Conservation (phyloP, 495 filamentous ascomycete species). For the Cairneyella variabilis region DNA sequence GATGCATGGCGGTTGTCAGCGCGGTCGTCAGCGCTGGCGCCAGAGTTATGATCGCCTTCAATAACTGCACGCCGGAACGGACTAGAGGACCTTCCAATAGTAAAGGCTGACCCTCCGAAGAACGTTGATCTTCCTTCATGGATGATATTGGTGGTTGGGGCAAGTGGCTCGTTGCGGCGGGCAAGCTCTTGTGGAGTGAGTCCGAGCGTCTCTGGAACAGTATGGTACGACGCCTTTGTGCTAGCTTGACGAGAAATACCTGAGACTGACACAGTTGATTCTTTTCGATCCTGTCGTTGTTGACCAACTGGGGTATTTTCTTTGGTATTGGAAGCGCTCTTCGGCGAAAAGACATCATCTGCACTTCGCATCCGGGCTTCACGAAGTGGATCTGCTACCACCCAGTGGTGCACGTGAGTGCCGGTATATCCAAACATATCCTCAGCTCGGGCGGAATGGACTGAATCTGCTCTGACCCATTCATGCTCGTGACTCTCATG, state of each 20-base stretch:
- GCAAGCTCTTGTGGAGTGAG: slow-evolving; percentile 29
- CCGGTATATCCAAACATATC: slow-evolving; percentile 21
- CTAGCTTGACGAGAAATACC: slow-evolving; percentile 13
- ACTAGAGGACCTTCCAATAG: slow-evolving; percentile 39
- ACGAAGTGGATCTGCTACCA: slow-evolving; percentile 20
- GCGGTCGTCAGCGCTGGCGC: too few relatives aligned
- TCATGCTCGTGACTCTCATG: slow-evolving; percentile 20
- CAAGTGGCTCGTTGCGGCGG: slow-evolving; percentile 21
- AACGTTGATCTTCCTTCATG: slow-evolving; percentile 29
- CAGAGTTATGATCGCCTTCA: slow-evolving; percentile 28
- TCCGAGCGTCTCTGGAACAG: slow-evolving; percentile 15
- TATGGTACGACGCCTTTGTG: slow-evolving; percentile 20
- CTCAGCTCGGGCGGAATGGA: slow-evolving; percentile 14
- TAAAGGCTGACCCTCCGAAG: slow-evolving; percentile 16
- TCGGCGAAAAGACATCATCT: slow-evolving; percentile 20
- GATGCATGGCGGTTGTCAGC: too few relatives aligned
- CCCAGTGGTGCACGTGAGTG: slow-evolving; percentile 22
- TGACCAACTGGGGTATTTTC: slow-evolving; percentile 1
- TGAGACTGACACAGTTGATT: neutral
- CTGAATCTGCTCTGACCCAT: slow-evolving; percentile 18
- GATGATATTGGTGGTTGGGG: slow-evolving; percentile 17
- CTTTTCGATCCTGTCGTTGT: neutral
- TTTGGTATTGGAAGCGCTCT: neutral
- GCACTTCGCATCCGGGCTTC: slow-evolving; percentile 17
- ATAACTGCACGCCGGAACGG: slow-evolving; percentile 51